A percentile compares a stretch with the other conserved stretches of the same genome.
phyloP scores from a whole-genome alignment of 495 filamentous ascomycete genomes.

The Lindgomyces ingoldianus region DNA sequence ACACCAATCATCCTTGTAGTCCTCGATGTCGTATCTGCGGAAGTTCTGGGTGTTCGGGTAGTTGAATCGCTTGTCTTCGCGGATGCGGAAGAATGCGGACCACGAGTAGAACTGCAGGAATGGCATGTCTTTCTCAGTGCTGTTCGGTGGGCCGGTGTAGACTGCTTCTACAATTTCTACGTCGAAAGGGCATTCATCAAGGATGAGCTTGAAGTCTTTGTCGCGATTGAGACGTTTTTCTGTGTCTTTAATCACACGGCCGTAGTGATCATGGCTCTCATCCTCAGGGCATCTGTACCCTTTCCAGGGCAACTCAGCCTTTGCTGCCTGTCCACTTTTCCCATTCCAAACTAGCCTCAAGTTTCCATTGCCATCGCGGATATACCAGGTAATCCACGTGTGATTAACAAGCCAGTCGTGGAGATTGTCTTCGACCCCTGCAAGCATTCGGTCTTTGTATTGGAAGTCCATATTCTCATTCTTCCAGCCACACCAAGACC shows the following conservation, averaged over 20 bases:
- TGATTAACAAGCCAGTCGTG: slow-evolving; percentile 44
- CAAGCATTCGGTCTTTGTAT: slow-evolving; percentile 35
- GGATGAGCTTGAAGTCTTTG: slow-evolving; percentile 7
- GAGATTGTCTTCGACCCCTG: slow-evolving; percentile 36
- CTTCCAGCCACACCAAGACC: slow-evolving; percentile 46
- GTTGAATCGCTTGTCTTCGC: slow-evolving; percentile 22
- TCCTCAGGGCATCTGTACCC: background rate
- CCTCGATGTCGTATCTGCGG: slow-evolving; percentile 26
- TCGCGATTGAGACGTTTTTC: background rate
- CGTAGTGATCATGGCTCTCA: background rate
- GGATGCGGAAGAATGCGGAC: background rate
- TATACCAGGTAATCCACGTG: slow-evolving; percentile 47
- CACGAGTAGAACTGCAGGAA: background rate
- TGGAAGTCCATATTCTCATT: slow-evolving; percentile 21
- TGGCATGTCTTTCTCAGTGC: slow-evolving; percentile 5
- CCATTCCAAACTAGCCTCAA: slow-evolving; percentile 38
- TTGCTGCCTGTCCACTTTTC: background rate
- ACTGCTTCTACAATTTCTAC: background rate
- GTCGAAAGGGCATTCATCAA: slow-evolving; percentile 8
- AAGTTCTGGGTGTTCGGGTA: slow-evolving; percentile 19
- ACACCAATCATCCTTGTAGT: slow-evolving; percentile 35
- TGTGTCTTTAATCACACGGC: background rate
- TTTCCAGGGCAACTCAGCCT: background rate
- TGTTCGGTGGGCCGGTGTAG: background rate
- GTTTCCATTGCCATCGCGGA: slow-evolving; percentile 41